These are phyloP conservation scores for Kandelia obovata DNA, from an alignment of 345 rosid genomes.

Conservation along the genomic window DNA sequence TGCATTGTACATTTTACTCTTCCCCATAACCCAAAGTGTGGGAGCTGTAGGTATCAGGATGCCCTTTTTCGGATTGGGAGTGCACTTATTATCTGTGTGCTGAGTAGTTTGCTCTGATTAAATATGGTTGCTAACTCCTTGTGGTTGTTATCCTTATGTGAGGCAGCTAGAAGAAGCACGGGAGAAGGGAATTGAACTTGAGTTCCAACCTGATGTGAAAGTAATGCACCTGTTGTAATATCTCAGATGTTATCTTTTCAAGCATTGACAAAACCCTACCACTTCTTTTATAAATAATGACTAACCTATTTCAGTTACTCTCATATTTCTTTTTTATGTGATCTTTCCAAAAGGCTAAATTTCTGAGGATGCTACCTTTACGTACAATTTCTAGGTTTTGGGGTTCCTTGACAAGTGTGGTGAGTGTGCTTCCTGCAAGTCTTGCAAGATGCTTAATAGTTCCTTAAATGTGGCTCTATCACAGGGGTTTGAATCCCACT, in stretches of 20 bases:
- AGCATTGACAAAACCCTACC: neutral
- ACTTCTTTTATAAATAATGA: neutral
- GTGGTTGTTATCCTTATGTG: conserved; percentile 11
- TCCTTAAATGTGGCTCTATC: neutral
- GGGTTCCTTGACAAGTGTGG: conserved; percentile 70
- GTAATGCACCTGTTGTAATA: conserved; percentile 30
- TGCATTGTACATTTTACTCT: neutral
- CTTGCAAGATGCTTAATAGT: neutral
- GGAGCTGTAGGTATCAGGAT: no score
- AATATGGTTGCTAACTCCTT: neutral
- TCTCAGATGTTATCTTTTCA: conserved; percentile 3
- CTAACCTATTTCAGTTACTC: no score
- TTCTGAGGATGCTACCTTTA: conserved; percentile 71
- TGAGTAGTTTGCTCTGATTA: neutral
- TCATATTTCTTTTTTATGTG: conserved; percentile 1
- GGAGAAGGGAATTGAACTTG: conserved; percentile 69
- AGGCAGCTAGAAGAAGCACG: conserved; percentile 76
- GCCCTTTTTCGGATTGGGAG: no score
- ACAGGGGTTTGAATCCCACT: no score
- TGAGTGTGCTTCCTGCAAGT: conserved; percentile 33
- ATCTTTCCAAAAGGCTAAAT: conserved; percentile 54
- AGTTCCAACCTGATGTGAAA: conserved; percentile 75
- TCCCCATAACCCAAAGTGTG: no score
- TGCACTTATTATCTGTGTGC: no score
- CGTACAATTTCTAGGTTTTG: conserved; percentile 83